Evolutionary conservation across 1,139 yeast genomes (phyloP).

Genomic region (Taiozyma onychis): DNA sequence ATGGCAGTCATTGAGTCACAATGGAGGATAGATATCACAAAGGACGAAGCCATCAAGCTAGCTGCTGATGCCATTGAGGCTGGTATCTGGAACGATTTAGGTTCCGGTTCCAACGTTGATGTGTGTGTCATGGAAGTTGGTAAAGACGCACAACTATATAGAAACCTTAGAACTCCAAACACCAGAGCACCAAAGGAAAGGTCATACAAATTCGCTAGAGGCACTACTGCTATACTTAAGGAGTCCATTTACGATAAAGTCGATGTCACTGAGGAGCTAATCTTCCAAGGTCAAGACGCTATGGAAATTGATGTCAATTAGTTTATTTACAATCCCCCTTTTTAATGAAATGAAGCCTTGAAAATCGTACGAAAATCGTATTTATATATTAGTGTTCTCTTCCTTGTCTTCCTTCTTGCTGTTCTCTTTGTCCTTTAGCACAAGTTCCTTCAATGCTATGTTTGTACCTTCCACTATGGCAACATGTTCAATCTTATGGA

Average conservation of each 20-base stretch:
- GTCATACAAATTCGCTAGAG: constrained; percentile 81
- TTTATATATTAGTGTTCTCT: constrained; percentile 2
- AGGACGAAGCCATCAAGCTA: constrained; percentile 82
- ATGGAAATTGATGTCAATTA: constrained; percentile 64
- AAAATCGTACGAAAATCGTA: neutral
- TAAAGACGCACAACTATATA: constrained; percentile 73
- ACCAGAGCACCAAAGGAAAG: constrained; percentile 75
- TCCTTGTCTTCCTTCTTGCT: constrained; percentile 2
- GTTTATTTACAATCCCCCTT: neutral
- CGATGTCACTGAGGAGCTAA: constrained; percentile 65
- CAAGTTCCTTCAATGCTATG: constrained; percentile 44
- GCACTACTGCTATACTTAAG: constrained; percentile 82
- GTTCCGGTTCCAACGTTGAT: constrained; percentile 97
- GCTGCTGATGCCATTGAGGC: constrained; percentile 94
- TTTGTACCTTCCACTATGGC: constrained; percentile 92
- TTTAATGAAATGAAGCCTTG: neutral
- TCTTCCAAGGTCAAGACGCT: constrained; percentile 37
- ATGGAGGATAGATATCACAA: constrained; percentile 74
- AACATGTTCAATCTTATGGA: constrained; percentile 78
- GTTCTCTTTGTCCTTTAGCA: constrained; percentile 3
- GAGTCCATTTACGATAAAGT: constrained; percentile 59
- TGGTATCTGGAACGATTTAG: constrained; percentile 98
- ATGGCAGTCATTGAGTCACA: constrained; percentile 93
- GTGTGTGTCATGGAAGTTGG: constrained; percentile 94
- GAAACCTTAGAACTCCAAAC: constrained; percentile 91